phyloP scores from a whole-genome alignment of 2,329 filamentous ascomycete species.

The Orbilia oligospora region DNA sequence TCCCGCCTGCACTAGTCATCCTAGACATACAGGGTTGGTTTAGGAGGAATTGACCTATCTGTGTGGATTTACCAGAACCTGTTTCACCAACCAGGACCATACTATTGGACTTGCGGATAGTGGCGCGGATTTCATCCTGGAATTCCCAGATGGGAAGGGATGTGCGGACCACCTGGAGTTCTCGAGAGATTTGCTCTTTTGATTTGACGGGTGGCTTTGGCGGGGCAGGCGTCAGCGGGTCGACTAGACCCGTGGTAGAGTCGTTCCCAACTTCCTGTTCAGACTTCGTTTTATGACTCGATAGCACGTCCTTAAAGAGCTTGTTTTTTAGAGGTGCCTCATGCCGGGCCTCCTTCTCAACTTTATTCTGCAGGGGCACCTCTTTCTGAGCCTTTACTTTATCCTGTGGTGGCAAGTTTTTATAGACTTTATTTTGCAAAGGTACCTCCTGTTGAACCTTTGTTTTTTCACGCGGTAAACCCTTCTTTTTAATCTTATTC shows the following conservation, averaged over 20 bases:
- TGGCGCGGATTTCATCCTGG: constrained; percentile 77
- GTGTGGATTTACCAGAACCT: constrained; percentile 95
- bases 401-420: too few species aligned
- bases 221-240: constrained; percentile 45
- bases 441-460: background rate
- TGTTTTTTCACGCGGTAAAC: background rate
- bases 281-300: constrained; percentile 27
- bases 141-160: constrained; percentile 85
- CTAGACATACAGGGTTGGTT: constrained; percentile 82
- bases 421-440: too few species aligned
- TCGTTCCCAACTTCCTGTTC: constrained; percentile 54
- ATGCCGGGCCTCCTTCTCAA: background rate
- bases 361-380: background rate
- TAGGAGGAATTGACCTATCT: constrained; percentile 91
- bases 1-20: constrained; percentile 69
- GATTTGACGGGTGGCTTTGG: constrained; percentile 35
- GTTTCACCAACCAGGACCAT: constrained; percentile 93
- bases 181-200: constrained; percentile 40
- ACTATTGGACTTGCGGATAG: constrained; percentile 78
- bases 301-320: constrained; percentile 38
- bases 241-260: constrained; percentile 48
- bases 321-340: constrained; percentile 11
- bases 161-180: constrained; percentile 70
- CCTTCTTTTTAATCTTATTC: background rate
- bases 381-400: background rate